A percentile compares a stretch with the other conserved stretches of the same genome.
Evolutionary conservation across 495 filamentous ascomycete species (phyloP).

Genomic region (Penicillium malachiteum): DNA sequence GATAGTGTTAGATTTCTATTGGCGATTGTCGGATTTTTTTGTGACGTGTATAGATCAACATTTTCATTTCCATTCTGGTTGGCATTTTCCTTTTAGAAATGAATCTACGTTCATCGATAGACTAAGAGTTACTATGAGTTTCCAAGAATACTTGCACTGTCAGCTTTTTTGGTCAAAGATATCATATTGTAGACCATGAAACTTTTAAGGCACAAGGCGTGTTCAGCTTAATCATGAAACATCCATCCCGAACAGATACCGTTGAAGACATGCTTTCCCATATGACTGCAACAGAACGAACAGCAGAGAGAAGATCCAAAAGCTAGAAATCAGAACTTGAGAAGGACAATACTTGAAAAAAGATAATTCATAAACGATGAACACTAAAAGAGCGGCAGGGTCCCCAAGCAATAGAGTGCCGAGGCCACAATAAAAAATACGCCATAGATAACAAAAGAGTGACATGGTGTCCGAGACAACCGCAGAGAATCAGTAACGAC

Average conservation of each 20-base stretch:
- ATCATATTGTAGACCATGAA: conserved; percentile 18
- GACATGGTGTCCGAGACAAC: too few relatives aligned
- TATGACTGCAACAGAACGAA: conserved; percentile 7
- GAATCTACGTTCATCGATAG: conserved; percentile 8
- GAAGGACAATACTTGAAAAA: not conserved
- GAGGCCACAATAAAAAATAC: not conserved
- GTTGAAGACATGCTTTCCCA: conserved; percentile 10
- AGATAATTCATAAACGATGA: not conserved
- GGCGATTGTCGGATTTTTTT: not conserved
- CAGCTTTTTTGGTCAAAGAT: conserved; percentile 6
- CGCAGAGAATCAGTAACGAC: too few relatives aligned
- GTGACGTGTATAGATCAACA: conserved; percentile 13
- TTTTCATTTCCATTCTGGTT: not conserved
- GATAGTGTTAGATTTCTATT: not conserved
- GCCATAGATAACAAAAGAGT: too few relatives aligned
- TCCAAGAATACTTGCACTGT: not conserved
- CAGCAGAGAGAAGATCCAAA: conserved; percentile 1
- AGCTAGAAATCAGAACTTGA: not conserved
- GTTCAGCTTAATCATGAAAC: conserved; percentile 13
- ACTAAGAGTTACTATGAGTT: conserved; percentile 6
- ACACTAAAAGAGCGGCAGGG: too few relatives aligned
- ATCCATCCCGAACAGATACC: conserved; percentile 19
- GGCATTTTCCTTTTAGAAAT: not conserved
- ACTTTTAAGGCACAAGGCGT: not conserved
- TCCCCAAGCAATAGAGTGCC: too few relatives aligned